phyloP scores from a whole-genome alignment of 805 yeast species.

The Candida glaebosa region DNA sequence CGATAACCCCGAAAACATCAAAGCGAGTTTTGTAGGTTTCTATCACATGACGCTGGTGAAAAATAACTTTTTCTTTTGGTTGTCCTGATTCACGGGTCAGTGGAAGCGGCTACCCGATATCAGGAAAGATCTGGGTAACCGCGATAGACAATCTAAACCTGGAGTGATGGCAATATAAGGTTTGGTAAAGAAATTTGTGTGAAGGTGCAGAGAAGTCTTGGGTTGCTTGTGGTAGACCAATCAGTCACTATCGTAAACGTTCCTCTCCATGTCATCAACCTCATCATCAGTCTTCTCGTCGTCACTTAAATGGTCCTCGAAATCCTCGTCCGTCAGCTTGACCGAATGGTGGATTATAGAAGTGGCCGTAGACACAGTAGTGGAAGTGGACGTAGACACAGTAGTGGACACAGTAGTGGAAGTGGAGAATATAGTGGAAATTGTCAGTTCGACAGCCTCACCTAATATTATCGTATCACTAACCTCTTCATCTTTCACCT shows the following conservation, averaged over 20 bases:
- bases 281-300: slow-evolving; percentile 4
- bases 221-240: background rate
- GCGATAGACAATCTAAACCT: background rate
- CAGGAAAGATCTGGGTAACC: background rate
- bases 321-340: background rate
- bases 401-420: background rate
- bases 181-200: background rate
- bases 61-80: background rate
- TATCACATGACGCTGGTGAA: background rate
- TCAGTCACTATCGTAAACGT: background rate
- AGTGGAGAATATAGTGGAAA: background rate
- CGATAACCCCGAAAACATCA: background rate
- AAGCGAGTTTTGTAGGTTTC: background rate
- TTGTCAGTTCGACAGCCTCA: slow-evolving; percentile 1
- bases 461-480: background rate
- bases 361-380: background rate
- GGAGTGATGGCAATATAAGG: too few relatives aligned
- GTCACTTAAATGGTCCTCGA: slow-evolving; percentile 1
- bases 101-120: background rate
- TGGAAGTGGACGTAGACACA: background rate
- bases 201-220: background rate
- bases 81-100: background rate
- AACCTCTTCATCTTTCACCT: background rate
- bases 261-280: background rate
- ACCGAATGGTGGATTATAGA: background rate